Percentiles rank a stretch among this genome's conserved stretches.
Conservation (phyloP, 805 yeast genomes). For the Spencermartinsiella europaea region DNA sequence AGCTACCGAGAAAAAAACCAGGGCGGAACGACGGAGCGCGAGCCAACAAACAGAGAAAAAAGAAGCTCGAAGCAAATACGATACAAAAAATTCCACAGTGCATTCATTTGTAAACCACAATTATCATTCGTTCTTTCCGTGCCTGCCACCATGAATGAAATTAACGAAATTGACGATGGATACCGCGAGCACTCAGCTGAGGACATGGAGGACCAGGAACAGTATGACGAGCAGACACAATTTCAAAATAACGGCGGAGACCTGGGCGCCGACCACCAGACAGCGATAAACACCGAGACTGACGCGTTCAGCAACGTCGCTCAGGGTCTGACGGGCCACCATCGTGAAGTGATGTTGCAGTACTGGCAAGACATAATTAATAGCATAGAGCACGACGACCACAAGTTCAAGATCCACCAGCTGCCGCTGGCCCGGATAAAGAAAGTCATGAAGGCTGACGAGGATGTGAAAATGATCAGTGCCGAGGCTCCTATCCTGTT, state of each 20-base stretch:
- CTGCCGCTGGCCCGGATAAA: slow-evolving; percentile 94
- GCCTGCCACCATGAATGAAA: neutral
- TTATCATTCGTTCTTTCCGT: too few species aligned
- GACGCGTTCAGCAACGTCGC: slow-evolving; percentile 80
- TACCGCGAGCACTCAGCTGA: neutral
- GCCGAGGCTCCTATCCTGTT: slow-evolving; percentile 98
- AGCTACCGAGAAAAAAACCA: too few species aligned
- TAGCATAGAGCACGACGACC: slow-evolving; percentile 66
- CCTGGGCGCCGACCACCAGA: neutral
- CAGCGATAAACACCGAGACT: slow-evolving; percentile 2
- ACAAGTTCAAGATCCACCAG: slow-evolving; percentile 86
- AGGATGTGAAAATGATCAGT: slow-evolving; percentile 93
- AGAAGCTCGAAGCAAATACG: too few species aligned
- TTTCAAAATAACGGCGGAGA: neutral
- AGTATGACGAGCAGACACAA: slow-evolving; percentile 1
- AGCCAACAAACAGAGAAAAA: too few species aligned
- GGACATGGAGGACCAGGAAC: slow-evolving; percentile 1
- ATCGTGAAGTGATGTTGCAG: slow-evolving; percentile 85
- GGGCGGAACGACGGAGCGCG: too few species aligned
- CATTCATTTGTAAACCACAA: too few species aligned
- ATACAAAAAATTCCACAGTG: too few species aligned
- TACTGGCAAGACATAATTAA: slow-evolving; percentile 97
- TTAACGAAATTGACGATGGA: neutral
- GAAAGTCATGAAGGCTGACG: slow-evolving; percentile 97
- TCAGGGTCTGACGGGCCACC: slow-evolving; percentile 78